These are phyloP conservation scores for Neoascochyta sp. DNA, from an alignment of 2,329 filamentous ascomycete species.

Conservation along the genomic window DNA sequence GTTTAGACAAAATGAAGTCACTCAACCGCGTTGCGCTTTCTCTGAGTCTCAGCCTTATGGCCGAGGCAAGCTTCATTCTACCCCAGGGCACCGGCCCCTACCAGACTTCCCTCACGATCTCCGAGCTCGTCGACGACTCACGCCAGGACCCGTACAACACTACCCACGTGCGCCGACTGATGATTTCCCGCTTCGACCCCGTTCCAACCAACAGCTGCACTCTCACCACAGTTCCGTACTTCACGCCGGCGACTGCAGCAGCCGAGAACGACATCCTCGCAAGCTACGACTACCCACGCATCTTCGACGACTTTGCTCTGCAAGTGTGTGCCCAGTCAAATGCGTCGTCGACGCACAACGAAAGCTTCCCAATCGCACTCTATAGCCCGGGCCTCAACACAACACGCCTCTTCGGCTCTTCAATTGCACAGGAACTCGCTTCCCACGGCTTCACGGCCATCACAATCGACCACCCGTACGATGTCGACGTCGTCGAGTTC, in stretches of 20 bases:
- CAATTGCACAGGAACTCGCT: constrained; percentile 44
- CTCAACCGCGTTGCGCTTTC: too few relatives aligned
- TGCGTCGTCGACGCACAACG: background rate
- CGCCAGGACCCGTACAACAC: constrained; percentile 12
- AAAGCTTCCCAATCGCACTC: constrained; percentile 25
- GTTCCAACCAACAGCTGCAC: constrained; percentile 6
- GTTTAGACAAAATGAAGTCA: too few relatives aligned
- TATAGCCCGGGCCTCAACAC: constrained; percentile 45
- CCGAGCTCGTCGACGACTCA: constrained; percentile 10
- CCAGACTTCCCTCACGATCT: constrained; percentile 2
- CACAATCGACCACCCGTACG: constrained; percentile 49
- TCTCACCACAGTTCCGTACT: constrained; percentile 8
- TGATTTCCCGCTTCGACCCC: constrained; percentile 17
- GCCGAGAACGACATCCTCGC: constrained; percentile 10
- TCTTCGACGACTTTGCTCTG: constrained; percentile 3
- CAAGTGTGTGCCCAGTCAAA: constrained; percentile 4
- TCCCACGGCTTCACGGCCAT: constrained; percentile 47
- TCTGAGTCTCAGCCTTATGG: background rate
- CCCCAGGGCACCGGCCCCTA: constrained; percentile 4
- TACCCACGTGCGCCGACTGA: constrained; percentile 11
- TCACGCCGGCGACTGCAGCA: constrained; percentile 6
- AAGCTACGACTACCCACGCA: constrained; percentile 6
- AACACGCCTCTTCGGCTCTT: constrained; percentile 41
- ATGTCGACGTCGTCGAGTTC: constrained; percentile 46
- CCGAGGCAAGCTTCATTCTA: background rate